Evolutionary conservation across 768 basidiomycete genomes (phyloP), one percentile per base, ranked within the genome.

Genomic region (Sarcomyxa edulis): DNA sequence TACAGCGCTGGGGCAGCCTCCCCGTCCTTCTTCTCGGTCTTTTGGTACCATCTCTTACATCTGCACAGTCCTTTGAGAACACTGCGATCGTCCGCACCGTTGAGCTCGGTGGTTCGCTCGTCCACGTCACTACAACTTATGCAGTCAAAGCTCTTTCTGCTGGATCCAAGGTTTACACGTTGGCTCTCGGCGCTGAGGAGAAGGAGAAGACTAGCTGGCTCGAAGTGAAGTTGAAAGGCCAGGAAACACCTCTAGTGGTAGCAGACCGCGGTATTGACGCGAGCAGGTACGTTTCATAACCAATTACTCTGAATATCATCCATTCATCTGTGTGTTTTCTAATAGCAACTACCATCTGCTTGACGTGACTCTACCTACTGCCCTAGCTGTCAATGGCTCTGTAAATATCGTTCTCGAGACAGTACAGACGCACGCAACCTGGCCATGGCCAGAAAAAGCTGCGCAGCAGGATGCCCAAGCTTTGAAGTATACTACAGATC

Each of bases 51-150:
- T 59, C 65, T 22, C 66, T 67, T 4, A 56, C 60, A 30, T 53
- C 58, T 12, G 55, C 60, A 45, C 65, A 67, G 50, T 72, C 80
- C 2, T 90, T 90, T 62, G 88, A 90, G 73, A 92, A 92, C 50
- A 89, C 85, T 15, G 88, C 84, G 46, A 74, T 98, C 44, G 87
- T 93, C 22, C 84, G 91, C 52, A 81, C 86, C 5, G 70, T 92
- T 43, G 94, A 96, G 51, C 84, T 96, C 16, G 91, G 85, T 24
- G 94, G 94, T 36, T 73, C 93, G 14, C 72, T 90, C 16, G 84
- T 91, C 40, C 82, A 85, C 66, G 78, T 93, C 69, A 87, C 81
- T 38, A 95, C 93, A 32, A 87, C 90, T 33, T 96, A 84, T 61
- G 80, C 85, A 14, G 76, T 91, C 56, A 86, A 78, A 54, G 76